Base-by-base conservation (phyloP, 2,329 filamentous ascomycete genomes). In the Cercospora sp. region DNA sequence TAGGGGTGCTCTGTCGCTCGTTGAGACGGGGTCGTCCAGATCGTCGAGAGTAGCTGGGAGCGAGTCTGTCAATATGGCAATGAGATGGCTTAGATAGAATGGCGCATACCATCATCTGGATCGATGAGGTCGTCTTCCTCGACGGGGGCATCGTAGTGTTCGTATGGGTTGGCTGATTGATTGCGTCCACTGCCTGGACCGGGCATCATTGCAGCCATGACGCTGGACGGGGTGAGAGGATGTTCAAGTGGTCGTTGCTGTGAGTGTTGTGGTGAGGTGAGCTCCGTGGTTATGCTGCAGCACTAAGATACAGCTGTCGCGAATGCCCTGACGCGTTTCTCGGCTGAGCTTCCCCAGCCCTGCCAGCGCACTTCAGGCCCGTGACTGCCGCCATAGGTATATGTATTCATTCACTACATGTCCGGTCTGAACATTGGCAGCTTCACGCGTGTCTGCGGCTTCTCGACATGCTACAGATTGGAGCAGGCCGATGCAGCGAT, bases 31-130 rank as follows among this genome's bases (percentile, higher is more conserved):
- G 69, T 82, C 81, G 71, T 86, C 84, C 76, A 97, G 93, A 76
- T 97, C 93, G 80, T 95, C 91, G 76, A 97, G 89, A 74, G 93
- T 92, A 77, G 91, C 92, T 92, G 40, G 5, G 4, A 58, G 8
- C 3, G 26, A 18, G 18, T 16, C 24, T 12, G 59, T 37, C 13
- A 21, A 13, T 55, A n/a, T n/a, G 7, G 61, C 16, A 53, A 53
- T 21, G 37, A 8, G 24, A 13, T 21, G 13, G 6, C 24, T 7
- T 12, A 7, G 2, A 34, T 26, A n/a, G 26, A n/a, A 16, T 30
- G 5, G n/a, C 8, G 18, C 51, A 61, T 78, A 85, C 83, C 83
- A 79, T 85, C 83, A 74, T 85, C 83, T 21, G 83, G 82, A 74
- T 85, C 83, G 63, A 85, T 85, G 70, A 85, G 79, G 75, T 85